A percentile compares a stretch with the other conserved stretches of the same genome.
Conservation (phyloP, 73 alveolate genomes). For the Paramecium sexaurelia region DNA sequence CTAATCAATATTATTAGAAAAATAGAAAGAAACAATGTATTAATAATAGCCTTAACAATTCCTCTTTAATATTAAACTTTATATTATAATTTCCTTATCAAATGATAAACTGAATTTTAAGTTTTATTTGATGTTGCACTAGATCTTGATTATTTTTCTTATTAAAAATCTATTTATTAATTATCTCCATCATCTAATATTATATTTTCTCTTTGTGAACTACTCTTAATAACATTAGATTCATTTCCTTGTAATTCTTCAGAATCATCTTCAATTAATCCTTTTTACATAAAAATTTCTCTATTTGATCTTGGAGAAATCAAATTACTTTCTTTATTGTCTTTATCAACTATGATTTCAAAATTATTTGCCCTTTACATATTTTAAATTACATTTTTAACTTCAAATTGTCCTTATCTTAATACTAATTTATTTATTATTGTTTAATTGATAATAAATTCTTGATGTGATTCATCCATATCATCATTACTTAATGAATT, state of each 20-base stretch:
- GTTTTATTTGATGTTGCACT: slow-evolving; percentile 11
- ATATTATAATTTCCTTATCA: background rate
- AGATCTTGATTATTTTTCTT: background rate
- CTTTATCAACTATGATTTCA: background rate
- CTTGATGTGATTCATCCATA: background rate
- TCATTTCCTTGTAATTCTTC: background rate
- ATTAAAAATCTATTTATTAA: background rate
- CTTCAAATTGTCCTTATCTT: background rate
- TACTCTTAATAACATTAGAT: background rate
- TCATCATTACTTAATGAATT: background rate
- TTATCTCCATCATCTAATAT: background rate
- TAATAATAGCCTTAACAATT: background rate
- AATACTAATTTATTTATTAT: background rate
- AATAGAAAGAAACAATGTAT: background rate
- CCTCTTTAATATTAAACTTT: background rate
- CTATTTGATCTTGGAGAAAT: background rate
- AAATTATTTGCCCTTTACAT: background rate
- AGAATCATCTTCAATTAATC: background rate
- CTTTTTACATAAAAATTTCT: background rate
- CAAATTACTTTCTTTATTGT: background rate
- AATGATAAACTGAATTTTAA: background rate
- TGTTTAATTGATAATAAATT: background rate
- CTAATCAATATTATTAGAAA: background rate
- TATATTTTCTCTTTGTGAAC: background rate
- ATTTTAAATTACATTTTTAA: background rate